These are phyloP conservation scores for Leccinum fuscescens DNA, from an alignment of 1,284 basidiomycete species.

Conservation along the genomic window DNA sequence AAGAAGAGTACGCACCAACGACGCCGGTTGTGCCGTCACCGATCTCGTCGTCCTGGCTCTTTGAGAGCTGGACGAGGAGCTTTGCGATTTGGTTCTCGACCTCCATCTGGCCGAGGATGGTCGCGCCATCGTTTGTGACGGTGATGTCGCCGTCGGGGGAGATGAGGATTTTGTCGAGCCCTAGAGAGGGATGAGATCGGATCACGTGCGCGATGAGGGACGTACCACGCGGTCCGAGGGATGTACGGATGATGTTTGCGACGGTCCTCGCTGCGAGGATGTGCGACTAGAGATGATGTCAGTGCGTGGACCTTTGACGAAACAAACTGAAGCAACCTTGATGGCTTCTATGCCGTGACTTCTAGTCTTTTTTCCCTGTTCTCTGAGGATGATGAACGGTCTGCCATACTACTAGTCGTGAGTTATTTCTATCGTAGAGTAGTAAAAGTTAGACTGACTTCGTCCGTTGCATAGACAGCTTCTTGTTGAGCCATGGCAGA, in stretches of 20 bases:
- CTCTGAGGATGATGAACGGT: constrained; percentile 96
- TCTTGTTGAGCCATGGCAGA: constrained; percentile 24
- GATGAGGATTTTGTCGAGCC: constrained; percentile 98
- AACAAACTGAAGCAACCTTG: constrained; percentile 59
- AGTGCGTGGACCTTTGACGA: neutral
- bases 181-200: constrained; percentile 39
- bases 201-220: constrained; percentile 4
- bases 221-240: constrained; percentile 88
- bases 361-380: constrained; percentile 94
- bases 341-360: constrained; percentile 95
- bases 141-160: constrained; percentile 98
- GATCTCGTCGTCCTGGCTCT: constrained; percentile 99
- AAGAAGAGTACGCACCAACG: constrained; percentile 69
- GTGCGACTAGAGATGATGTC: constrained; percentile 64
- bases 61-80: constrained; percentile 93
- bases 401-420: constrained; percentile 72
- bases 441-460: constrained; percentile 50
- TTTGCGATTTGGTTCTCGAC: constrained; percentile 99
- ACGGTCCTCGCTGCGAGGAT: constrained; percentile 93
- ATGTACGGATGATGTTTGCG: constrained; percentile 93
- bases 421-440: neutral
- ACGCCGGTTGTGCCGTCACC: constrained; percentile 99
- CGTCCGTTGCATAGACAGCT: constrained; percentile 89
- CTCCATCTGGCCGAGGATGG: constrained; percentile 94
- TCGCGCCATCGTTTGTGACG: constrained; percentile 98